Evolutionary conservation across 2,329 filamentous ascomycete genomes (phyloP).

Genomic region (Aciculosporium take): DNA sequence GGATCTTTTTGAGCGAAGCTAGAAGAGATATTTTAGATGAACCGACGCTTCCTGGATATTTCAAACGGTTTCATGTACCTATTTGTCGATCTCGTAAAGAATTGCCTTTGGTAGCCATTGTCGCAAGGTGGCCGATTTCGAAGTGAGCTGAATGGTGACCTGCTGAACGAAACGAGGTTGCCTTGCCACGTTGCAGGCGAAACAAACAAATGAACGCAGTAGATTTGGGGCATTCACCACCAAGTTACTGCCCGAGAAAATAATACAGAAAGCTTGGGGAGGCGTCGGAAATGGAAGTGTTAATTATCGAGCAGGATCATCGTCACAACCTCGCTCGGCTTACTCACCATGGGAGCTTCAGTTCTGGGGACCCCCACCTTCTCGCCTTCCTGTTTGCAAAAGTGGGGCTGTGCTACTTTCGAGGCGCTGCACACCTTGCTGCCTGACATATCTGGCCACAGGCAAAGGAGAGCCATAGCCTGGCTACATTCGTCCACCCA

Average conservation of each 20-base stretch:
- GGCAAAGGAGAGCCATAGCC: conserved; percentile 2
- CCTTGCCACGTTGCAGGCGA: neutral
- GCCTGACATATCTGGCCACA: conserved; percentile 20
- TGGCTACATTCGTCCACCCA: conserved; percentile 14
- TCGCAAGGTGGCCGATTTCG: conserved; percentile 7
- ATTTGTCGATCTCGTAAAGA: conserved; percentile 38
- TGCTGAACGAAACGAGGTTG: neutral
- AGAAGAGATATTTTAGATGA: conserved; percentile 6
- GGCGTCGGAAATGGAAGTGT: neutral
- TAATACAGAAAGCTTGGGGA: neutral
- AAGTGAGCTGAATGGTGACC: neutral
- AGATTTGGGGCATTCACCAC: neutral
- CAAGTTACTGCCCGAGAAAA: neutral
- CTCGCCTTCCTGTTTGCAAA: neutral
- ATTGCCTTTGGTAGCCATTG: conserved; percentile 32
- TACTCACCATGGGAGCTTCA: conserved; percentile 2
- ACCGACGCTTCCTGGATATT: neutral
- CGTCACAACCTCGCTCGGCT: neutral
- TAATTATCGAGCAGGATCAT: neutral
- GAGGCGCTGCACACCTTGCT: conserved; percentile 10
- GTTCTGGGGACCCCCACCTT: neutral
- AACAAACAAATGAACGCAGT: neutral
- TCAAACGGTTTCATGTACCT: conserved; percentile 17
- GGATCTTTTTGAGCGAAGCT: conserved; percentile 89
- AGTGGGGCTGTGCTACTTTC: neutral